Percentiles rank a stretch among this genome's conserved stretches.
phyloP scores from a whole-genome alignment of 2,329 filamentous ascomycete species.

The Sphaerulina vaccinii region DNA sequence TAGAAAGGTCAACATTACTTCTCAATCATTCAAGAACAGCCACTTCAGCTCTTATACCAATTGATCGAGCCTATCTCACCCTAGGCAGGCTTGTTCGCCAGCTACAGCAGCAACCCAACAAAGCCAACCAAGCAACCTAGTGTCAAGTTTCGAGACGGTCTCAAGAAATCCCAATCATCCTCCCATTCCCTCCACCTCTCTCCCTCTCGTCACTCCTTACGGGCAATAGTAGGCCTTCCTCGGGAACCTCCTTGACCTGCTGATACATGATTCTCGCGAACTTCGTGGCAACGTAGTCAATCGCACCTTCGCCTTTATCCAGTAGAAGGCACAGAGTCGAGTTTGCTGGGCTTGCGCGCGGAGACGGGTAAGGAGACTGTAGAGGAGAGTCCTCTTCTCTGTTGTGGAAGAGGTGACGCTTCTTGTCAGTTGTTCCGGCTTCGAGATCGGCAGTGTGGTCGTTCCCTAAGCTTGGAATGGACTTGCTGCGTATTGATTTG shows the following conservation, averaged over 20 bases:
- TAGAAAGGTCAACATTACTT: neutral
- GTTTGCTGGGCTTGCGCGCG: neutral
- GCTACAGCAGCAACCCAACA: too few relatives aligned
- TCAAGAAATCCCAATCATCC: neutral
- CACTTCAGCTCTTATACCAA: too few relatives aligned
- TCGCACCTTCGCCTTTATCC: conserved; percentile 21
- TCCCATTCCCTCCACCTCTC: neutral
- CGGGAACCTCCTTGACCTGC: conserved; percentile 23
- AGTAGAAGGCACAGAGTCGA: conserved; percentile 13
- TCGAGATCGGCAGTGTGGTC: neutral
- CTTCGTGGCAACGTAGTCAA: conserved; percentile 25
- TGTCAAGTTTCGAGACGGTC: too few relatives aligned
- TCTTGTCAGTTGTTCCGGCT: neutral
- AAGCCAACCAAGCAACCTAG: too few relatives aligned
- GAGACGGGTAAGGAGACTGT: neutral
- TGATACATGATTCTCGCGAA: conserved; percentile 25
- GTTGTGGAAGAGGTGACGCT: neutral
- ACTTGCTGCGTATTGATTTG: neutral
- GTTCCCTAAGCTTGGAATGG: too few relatives aligned
- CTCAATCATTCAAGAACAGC: neutral
- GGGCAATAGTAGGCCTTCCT: conserved; percentile 32
- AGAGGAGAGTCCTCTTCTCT: neutral
- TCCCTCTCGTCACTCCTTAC: conserved; percentile 27
- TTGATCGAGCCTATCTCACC: too few relatives aligned
- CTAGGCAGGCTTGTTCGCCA: too few relatives aligned